These are phyloP conservation scores for Auriscalpium vulgare DNA, from an alignment of 768 basidiomycete genomes.

Conservation along the genomic window DNA sequence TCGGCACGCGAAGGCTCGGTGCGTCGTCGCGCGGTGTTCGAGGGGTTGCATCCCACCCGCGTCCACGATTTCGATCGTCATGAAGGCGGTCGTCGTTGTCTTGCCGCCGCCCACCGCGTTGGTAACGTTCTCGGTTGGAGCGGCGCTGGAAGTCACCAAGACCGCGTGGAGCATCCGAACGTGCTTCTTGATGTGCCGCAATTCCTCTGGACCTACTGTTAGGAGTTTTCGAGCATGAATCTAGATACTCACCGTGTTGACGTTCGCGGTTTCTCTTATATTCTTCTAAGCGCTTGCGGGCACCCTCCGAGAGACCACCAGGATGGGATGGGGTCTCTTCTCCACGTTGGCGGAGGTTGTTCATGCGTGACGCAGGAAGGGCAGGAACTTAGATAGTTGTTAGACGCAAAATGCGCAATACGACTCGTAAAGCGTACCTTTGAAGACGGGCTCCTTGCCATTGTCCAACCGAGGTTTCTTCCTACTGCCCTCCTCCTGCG, in stretches of 20 bases:
- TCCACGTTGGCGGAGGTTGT: conserved; percentile 64
- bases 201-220: conserved; percentile 48
- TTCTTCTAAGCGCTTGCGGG: conserved; percentile 68
- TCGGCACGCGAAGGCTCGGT: conserved; percentile 84
- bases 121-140: conserved; percentile 60
- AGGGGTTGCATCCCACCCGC: conserved; percentile 55
- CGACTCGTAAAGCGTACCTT: conserved; percentile 43
- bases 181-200: conserved; percentile 45
- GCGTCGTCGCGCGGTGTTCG: conserved; percentile 47
- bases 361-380: conserved; percentile 49
- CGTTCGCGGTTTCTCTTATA: conserved; percentile 62
- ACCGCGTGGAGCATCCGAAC: conserved; percentile 60
- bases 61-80: conserved; percentile 27
- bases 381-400: conserved; percentile 54
- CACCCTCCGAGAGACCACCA: conserved; percentile 77
- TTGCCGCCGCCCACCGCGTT: conserved; percentile 34
- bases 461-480: conserved; percentile 57
- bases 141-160: conserved; percentile 90
- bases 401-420: background rate
- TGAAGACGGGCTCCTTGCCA: conserved; percentile 65
- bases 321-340: conserved; percentile 93
- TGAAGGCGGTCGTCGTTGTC: conserved; percentile 11
- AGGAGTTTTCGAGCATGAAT: background rate
- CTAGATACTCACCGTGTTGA: conserved; percentile 43
- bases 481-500: conserved; percentile 43